These are phyloP conservation scores for Trichoderma pleuroti DNA, from an alignment of 2,329 filamentous ascomycete genomes.

Conservation along the genomic window DNA sequence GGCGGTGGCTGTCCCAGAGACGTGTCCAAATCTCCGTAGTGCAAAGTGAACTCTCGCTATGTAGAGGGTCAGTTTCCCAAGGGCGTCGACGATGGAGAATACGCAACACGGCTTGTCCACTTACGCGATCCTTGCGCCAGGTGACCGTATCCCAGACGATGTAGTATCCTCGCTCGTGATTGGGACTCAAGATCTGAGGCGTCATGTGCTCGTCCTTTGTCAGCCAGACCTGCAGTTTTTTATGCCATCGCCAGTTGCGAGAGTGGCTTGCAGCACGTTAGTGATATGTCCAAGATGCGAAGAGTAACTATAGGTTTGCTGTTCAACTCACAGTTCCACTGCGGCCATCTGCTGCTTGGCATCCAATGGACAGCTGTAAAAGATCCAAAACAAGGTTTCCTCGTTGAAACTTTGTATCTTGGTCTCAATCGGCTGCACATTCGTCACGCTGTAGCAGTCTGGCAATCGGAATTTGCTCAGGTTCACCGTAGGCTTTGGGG, in stretches of 20 bases:
- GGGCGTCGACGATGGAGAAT: not conserved
- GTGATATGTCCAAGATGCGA: not conserved
- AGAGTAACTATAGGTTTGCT: no score
- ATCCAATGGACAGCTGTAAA: constrained; percentile 63
- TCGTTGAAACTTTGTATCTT: constrained; percentile 66
- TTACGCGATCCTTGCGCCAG: constrained; percentile 62
- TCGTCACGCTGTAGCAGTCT: constrained; percentile 65
- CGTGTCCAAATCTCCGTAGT: constrained; percentile 61
- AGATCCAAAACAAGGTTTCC: constrained; percentile 67
- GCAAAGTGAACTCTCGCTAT: constrained; percentile 58
- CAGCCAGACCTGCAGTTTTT: constrained; percentile 62
- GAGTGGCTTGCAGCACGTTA: constrained; percentile 46
- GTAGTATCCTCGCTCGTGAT: constrained; percentile 63
- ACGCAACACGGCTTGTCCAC: constrained; percentile 27
- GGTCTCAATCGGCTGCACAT: constrained; percentile 61
- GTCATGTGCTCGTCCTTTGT: constrained; percentile 66
- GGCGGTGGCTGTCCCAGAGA: constrained; percentile 35
- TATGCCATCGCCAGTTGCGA: constrained; percentile 67
- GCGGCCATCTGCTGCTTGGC: constrained; percentile 62
- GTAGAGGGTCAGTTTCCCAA: not conserved
- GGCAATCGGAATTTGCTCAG: constrained; percentile 54
- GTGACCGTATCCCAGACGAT: constrained; percentile 61
- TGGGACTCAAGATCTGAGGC: constrained; percentile 55
- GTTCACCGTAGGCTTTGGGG: constrained; percentile 52
- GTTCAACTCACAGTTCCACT: constrained; percentile 53